phyloP scores from a whole-genome alignment of 345 rosid species.

The Moringa oleifera region DNA sequence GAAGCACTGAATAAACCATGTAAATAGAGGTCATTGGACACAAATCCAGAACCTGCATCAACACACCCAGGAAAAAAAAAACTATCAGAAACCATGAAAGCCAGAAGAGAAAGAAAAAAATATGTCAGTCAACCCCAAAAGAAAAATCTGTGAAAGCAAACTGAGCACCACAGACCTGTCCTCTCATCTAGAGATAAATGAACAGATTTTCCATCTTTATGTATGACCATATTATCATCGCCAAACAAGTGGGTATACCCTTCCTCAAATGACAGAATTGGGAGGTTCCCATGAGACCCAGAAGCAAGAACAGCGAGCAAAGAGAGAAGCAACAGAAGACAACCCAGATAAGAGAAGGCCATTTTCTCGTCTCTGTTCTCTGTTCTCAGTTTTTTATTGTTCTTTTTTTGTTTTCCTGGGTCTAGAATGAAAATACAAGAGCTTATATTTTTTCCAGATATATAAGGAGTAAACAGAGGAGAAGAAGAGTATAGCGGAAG shows the following conservation, averaged over 20 bases:
- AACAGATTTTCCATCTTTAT: constrained; percentile 72
- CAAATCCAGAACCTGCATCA: constrained; percentile 91
- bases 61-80: neutral
- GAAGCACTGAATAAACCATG: constrained; percentile 96
- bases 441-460: too few relatives aligned
- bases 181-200: constrained; percentile 81
- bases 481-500: constrained; percentile 20
- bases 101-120: neutral
- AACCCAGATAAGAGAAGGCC: constrained; percentile 22
- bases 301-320: constrained; percentile 40
- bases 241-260: constrained; percentile 90
- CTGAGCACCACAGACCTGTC: constrained; percentile 49
- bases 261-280: constrained; percentile 76
- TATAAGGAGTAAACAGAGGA: neutral
- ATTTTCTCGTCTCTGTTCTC: constrained; percentile 13
- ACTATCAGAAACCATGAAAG: neutral
- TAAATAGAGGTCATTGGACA: constrained; percentile 82
- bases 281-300: constrained; percentile 47
- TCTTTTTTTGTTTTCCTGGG: constrained; percentile 8
- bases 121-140: neutral
- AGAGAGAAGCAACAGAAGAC: constrained; percentile 30
- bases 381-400: neutral
- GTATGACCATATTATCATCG: constrained; percentile 66
- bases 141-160: neutral
- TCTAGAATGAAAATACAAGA: too few relatives aligned